Evolutionary conservation across 805 yeast genomes (phyloP), one percentile per base, ranked within the genome.

Genomic region (Yueomyces sinensis): DNA sequence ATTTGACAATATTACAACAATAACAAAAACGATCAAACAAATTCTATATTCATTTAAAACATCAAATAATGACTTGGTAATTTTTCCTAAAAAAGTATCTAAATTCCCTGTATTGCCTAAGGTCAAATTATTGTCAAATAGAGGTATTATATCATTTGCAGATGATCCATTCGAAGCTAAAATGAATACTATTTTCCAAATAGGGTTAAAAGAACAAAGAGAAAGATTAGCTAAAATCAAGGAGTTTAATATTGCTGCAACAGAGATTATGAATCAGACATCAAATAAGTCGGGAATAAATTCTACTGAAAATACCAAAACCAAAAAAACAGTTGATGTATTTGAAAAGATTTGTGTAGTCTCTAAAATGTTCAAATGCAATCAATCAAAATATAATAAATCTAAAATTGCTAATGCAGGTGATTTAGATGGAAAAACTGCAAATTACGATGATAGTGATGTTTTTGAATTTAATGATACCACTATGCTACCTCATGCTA

Each of bases 141-240:
- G 70, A 29, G 63, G 82, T 41, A 62, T 78, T 4, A 58, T 86
- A 27, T 66, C 78, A 17, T 64, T 86, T 41, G 94, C 82, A 37
- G 94, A 82, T 53, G 96, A 89, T 55, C 89, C 94, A 6, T 86
- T 87, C 52, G 97, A 89, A 54, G 63, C 75, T 6, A 76, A 82
- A 45, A 58, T 87, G 32, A 68, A 72, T 17, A 62, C 72, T 47
- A 71, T 78, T 19, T 75, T 68, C 46, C 76, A 77, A 44, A 63
- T 79, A 9, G 94, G 94, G 1, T 33, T 58, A 16, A 38, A 64
- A n/a, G 89, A 77, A 44, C 93, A 83, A 49, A 65, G 62, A 42
- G 60, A 64, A 34, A 63, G 95, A 40, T 33, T 71, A 11, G 71
- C 70, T 17, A 76, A 80, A 38, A 47, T 58, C 18, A 49, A 45